Conservation (phyloP, 2,329 filamentous ascomycete genomes). For the Colletotrichum musae region DNA sequence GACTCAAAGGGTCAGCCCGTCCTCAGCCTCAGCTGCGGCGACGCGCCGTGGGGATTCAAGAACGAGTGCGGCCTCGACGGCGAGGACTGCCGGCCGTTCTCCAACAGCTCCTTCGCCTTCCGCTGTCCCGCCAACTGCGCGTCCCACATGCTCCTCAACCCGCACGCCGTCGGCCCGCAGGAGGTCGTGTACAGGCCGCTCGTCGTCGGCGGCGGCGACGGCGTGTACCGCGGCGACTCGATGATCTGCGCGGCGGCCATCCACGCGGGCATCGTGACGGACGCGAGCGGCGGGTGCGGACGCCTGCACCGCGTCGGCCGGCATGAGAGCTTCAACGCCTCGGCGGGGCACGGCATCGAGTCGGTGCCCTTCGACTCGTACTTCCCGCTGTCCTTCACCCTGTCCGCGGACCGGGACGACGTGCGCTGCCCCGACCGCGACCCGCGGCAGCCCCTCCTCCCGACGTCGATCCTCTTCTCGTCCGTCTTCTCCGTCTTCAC, state of each 20-base stretch:
- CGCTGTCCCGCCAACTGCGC: slow-evolving; percentile 81
- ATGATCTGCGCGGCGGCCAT: slow-evolving; percentile 90
- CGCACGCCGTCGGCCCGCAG: slow-evolving; percentile 80
- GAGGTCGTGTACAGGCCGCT: slow-evolving; percentile 75
- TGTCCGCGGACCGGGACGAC: slow-evolving; percentile 70
- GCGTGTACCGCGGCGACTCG: slow-evolving; percentile 88
- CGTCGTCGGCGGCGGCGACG: slow-evolving; percentile 80
- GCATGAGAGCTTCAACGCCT: slow-evolving; percentile 73
- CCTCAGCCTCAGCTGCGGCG: slow-evolving; percentile 30
- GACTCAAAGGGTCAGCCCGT: slow-evolving; percentile 22
- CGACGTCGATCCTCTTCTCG: slow-evolving; percentile 86
- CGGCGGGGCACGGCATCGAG: slow-evolving; percentile 78
- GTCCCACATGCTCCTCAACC: slow-evolving; percentile 76
- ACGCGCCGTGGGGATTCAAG: slow-evolving; percentile 35
- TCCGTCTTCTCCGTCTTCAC: slow-evolving; percentile 85
- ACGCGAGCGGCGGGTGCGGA: slow-evolving; percentile 83
- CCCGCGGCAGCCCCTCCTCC: slow-evolving; percentile 86
- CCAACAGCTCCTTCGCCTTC: slow-evolving; percentile 78
- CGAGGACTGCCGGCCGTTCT: slow-evolving; percentile 81
- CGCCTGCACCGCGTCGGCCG: slow-evolving; percentile 82
- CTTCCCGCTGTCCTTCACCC: slow-evolving; percentile 89
- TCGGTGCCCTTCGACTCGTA: slow-evolving; percentile 87
- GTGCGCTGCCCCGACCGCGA: slow-evolving; percentile 78
- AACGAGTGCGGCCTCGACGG: slow-evolving; percentile 78
- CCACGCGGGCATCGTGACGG: slow-evolving; percentile 83